phyloP scores from a whole-genome alignment of 106 monocot genomes.

The Allium fistulosum region DNA sequence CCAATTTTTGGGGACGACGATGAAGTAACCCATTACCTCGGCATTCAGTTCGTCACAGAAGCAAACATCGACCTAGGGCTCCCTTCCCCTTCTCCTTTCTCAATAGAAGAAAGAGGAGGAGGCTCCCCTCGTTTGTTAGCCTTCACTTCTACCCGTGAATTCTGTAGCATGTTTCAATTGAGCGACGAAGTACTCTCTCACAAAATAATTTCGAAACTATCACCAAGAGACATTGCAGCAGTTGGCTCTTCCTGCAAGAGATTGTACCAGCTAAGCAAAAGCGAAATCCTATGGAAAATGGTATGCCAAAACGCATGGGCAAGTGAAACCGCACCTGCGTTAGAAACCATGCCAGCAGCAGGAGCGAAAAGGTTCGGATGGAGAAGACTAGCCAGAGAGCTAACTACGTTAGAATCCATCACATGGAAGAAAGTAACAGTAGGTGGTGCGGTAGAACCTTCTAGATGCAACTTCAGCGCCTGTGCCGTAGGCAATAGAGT shows the following conservation, averaged over 20 bases:
- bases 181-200: constrained; percentile 87
- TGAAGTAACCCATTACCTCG: constrained; percentile 87
- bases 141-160: constrained; percentile 32
- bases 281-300: constrained; percentile 88
- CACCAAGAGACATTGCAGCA: constrained; percentile 83
- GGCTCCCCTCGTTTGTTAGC: constrained; percentile 6
- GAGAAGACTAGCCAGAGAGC: constrained; percentile 79
- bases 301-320: constrained; percentile 98
- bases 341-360: constrained; percentile 56
- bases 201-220: constrained; percentile 65
- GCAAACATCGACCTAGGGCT: constrained; percentile 70
- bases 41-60: constrained; percentile 72
- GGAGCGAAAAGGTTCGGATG: constrained; percentile 64
- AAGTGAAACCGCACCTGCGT: constrained; percentile 55
- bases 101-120: constrained; percentile 30
- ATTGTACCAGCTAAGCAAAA: constrained; percentile 49
- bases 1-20: constrained; percentile 92
- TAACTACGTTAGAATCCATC: constrained; percentile 83
- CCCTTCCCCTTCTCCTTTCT: constrained; percentile 33
- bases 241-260: constrained; percentile 68
- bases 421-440: constrained; percentile 89
- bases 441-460: constrained; percentile 85
- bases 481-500: constrained; percentile 93
- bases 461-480: constrained; percentile 95
- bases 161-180: constrained; percentile 62